A percentile compares a stretch with the other conserved stretches of the same genome.
Evolutionary conservation across 1,284 basidiomycete species (phyloP).

Genomic region (Amylostereum areolatum): DNA sequence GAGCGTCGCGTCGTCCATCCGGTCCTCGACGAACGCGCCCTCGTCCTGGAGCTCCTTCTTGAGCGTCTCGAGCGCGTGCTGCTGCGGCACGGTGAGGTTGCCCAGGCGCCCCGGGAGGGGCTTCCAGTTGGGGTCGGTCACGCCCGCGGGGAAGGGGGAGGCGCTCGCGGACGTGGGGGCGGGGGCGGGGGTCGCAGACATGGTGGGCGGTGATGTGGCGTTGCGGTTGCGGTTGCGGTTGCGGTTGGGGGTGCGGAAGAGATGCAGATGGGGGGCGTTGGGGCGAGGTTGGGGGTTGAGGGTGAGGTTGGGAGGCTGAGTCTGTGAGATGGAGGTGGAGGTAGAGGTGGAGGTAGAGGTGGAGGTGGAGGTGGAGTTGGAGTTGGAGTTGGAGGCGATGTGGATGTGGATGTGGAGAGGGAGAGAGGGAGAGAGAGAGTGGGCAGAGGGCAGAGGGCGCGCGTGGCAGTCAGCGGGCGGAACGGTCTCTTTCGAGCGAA

Average conservation of each 20-base stretch:
- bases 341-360: too few relatives aligned
- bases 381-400: too few relatives aligned
- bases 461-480: too few relatives aligned
- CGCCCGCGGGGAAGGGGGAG: constrained; percentile 51
- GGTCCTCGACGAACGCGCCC: constrained; percentile 56
- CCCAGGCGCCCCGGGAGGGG: constrained; percentile 77
- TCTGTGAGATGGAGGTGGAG: too few relatives aligned
- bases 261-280: too few relatives aligned
- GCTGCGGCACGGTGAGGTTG: constrained; percentile 72
- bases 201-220: not conserved
- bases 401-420: too few relatives aligned
- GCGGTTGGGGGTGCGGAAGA: too few relatives aligned
- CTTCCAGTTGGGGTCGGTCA: constrained; percentile 65
- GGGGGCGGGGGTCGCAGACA: not conserved
- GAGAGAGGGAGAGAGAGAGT: not conserved
- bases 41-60: constrained; percentile 62
- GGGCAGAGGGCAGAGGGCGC: not conserved
- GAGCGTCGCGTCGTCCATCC: constrained; percentile 78
- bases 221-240: too few relatives aligned
- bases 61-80: constrained; percentile 69
- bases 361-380: too few relatives aligned
- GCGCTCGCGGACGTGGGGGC: constrained; percentile 31
- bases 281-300: too few relatives aligned
- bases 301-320: too few relatives aligned
- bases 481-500: too few relatives aligned